phyloP scores from a whole-genome alignment of 2,329 filamentous ascomycete genomes.

The Trichoderma sp. region DNA sequence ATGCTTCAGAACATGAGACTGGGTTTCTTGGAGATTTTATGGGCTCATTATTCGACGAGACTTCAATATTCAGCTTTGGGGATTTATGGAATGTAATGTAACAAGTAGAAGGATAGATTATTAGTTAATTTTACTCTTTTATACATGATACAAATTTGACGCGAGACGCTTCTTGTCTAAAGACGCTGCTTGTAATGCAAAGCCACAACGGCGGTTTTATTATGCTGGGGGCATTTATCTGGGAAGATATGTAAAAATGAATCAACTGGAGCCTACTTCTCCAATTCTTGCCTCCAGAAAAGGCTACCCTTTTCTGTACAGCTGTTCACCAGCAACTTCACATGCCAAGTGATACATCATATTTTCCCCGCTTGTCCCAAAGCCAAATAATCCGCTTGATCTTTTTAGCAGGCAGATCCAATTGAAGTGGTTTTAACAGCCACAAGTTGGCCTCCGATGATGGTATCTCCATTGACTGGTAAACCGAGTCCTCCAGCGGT shows the following conservation, averaged over 20 bases:
- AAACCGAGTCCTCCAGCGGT: not conserved
- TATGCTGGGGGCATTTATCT: too few relatives aligned
- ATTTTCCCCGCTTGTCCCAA: not conserved
- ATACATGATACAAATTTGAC: too few relatives aligned
- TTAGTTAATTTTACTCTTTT: not conserved
- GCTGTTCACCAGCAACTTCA: too few relatives aligned
- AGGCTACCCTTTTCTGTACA: not conserved
- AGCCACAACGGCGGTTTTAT: too few relatives aligned
- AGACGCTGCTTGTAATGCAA: too few relatives aligned
- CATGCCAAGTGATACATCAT: too few relatives aligned
- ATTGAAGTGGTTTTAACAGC: not conserved
- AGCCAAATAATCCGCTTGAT: not conserved
- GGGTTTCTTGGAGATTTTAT: not conserved
- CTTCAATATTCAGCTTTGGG: not conserved
- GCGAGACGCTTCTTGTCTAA: too few relatives aligned
- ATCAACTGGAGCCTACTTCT: not conserved
- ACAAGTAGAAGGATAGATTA: not conserved
- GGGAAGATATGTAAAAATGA: too few relatives aligned
- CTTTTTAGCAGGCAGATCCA: not conserved
- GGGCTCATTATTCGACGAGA: not conserved
- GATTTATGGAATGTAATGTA: not conserved
- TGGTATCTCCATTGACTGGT: not conserved
- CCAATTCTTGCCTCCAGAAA: not conserved
- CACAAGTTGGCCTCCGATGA: not conserved
- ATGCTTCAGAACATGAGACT: not conserved